Evolutionary conservation across 106 monocot genomes (phyloP).

Genomic region (Alisma plantagoaquatica): DNA sequence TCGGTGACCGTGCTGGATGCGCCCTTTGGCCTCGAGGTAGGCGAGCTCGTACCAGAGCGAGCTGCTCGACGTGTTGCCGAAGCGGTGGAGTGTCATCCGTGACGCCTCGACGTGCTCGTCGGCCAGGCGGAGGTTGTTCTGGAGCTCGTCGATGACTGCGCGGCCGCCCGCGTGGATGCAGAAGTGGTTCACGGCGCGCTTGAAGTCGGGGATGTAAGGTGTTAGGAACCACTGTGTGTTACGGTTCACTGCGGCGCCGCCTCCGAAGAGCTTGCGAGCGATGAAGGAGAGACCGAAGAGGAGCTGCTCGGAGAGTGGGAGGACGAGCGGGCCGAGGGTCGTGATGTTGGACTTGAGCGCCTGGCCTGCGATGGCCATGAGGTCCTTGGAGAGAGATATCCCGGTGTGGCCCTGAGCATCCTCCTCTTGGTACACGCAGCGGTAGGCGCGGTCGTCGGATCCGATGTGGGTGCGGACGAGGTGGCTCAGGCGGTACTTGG

Average conservation of each 20-base stretch:
- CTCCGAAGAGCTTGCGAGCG: constrained; percentile 14
- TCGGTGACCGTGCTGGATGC: constrained; percentile 21
- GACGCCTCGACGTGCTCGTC: constrained; percentile 29
- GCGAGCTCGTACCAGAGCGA: constrained; percentile 36
- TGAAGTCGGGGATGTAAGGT: constrained; percentile 59
- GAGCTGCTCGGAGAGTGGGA: constrained; percentile 24
- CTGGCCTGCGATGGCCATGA: constrained; percentile 26
- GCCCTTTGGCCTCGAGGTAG: constrained; percentile 30
- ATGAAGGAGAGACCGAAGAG: constrained; percentile 26
- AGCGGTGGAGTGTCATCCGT: constrained; percentile 36
- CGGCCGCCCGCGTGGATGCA: constrained; percentile 49
- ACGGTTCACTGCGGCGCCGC: too few relatives aligned
- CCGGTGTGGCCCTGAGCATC: constrained; percentile 14
- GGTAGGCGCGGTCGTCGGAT: constrained; percentile 18
- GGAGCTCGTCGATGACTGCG: constrained; percentile 39
- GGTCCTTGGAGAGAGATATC: constrained; percentile 27
- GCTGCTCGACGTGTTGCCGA: constrained; percentile 36
- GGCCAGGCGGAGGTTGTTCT: constrained; percentile 28
- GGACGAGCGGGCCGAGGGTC: constrained; percentile 23
- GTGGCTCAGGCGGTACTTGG: constrained; percentile 26
- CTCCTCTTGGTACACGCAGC: constrained; percentile 27
- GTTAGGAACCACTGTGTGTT: too few relatives aligned
- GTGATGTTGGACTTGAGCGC: constrained; percentile 30
- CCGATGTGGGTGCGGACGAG: constrained; percentile 26
- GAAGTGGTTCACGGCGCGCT: constrained; percentile 52